A percentile compares a stretch with the other conserved stretches of the same genome.
Conservation (phyloP, 1,284 basidiomycete genomes). For the Ganoderma boninense region DNA sequence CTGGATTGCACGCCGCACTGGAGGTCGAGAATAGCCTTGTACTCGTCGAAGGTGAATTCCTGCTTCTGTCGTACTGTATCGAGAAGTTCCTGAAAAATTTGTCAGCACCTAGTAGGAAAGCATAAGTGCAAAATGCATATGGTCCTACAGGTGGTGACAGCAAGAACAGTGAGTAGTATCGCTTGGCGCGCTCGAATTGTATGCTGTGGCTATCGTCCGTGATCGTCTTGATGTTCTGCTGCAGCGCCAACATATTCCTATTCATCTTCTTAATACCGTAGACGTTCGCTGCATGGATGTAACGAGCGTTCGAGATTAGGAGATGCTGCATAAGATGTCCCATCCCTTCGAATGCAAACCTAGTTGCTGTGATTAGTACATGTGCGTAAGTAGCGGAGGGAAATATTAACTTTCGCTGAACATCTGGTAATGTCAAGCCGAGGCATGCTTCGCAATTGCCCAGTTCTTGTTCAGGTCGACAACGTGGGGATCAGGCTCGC, state of each 20-base stretch:
- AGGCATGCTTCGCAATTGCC: conserved; percentile 81
- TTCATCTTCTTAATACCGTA: conserved; percentile 90
- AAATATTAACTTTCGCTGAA: conserved; percentile 69
- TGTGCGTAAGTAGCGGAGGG: background rate
- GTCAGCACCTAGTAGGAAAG: background rate
- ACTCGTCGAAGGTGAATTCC: conserved; percentile 87
- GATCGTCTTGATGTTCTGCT: conserved; percentile 91
- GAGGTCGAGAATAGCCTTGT: conserved; percentile 87
- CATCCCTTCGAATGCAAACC: conserved; percentile 90
- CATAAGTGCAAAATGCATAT: background rate
- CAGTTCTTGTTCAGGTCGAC: conserved; percentile 88
- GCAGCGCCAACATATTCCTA: conserved; percentile 91
- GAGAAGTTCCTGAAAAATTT: conserved; percentile 69
- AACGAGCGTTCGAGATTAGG: conserved; percentile 79
- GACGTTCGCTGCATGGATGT: conserved; percentile 76
- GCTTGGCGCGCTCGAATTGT: conserved; percentile 79
- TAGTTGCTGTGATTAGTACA: conserved; percentile 38
- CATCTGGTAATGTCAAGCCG: conserved; percentile 65
- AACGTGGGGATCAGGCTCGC: conserved; percentile 92
- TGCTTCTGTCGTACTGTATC: conserved; percentile 71
- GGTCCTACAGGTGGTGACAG: conserved; percentile 74
- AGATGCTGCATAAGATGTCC: conserved; percentile 89
- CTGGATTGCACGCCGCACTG: conserved; percentile 83
- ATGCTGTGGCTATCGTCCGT: conserved; percentile 66
- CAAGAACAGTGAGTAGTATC: conserved; percentile 85